These are phyloP conservation scores for Pezicula neosporulosa DNA, from an alignment of 2,329 filamentous ascomycete species.

Conservation along the genomic window DNA sequence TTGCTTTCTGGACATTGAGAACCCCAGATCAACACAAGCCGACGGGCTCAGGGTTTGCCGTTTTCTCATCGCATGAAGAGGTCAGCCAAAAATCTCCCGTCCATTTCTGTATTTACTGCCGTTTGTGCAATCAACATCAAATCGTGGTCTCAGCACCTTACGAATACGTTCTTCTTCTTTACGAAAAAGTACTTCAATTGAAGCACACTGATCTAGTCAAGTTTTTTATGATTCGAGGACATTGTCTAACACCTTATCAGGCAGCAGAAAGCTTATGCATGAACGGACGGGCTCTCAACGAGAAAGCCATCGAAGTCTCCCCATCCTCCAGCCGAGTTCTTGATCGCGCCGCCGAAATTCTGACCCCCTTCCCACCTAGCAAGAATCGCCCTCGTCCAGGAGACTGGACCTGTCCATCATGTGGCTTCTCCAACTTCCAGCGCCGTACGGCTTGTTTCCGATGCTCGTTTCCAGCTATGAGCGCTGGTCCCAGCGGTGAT, in stretches of 20 bases:
- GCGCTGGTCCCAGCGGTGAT: conserved; percentile 67
- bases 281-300: conserved; percentile 96
- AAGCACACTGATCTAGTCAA: conserved; percentile 17
- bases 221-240: conserved; percentile 26
- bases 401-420: conserved; percentile 98
- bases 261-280: conserved; percentile 97
- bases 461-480: conserved; percentile 96
- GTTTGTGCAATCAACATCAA: conserved; percentile 20
- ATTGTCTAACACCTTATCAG: conserved; percentile 45
- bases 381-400: conserved; percentile 97
- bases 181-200: conserved; percentile 21
- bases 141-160: conserved; percentile 20
- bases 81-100: conserved; percentile 43
- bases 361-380: conserved; percentile 95
- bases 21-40: conserved; percentile 99
- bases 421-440: conserved; percentile 99
- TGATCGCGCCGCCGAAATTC: conserved; percentile 90
- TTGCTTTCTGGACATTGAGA: conserved; percentile 97
- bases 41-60: conserved; percentile 96
- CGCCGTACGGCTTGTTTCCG: conserved; percentile 97
- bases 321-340: conserved; percentile 96
- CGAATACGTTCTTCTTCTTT: conserved; percentile 27
- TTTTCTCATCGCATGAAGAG: conserved; percentile 99
- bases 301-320: conserved; percentile 98
- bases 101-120: conserved; percentile 23